Percentiles rank a stretch among this genome's conserved stretches.
These are phyloP conservation scores for Arxiozyma slooffiae DNA, from an alignment of 1,139 yeast species.

Conservation along the genomic window DNA sequence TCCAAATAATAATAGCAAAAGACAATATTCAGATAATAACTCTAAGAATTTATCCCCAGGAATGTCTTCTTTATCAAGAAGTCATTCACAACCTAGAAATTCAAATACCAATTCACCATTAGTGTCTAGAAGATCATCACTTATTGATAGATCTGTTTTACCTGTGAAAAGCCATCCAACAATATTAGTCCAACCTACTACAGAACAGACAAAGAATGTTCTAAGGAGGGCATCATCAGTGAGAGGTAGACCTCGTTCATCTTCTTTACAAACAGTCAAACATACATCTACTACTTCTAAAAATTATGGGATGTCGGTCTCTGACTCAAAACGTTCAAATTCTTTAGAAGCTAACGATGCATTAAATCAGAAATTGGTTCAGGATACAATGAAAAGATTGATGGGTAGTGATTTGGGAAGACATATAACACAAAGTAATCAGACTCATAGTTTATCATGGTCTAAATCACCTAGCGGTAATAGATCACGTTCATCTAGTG, in stretches of 20 bases:
- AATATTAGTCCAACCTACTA: background rate
- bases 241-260: constrained; percentile 23
- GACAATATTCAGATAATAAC: constrained; percentile 9
- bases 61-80: constrained; percentile 8
- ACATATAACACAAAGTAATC: constrained; percentile 1
- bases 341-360: constrained; percentile 25
- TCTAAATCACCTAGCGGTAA: constrained; percentile 2
- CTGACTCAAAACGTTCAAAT: constrained; percentile 17
- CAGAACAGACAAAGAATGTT: constrained; percentile 1
- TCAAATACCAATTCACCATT: constrained; percentile 16
- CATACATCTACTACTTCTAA: constrained; percentile 1
- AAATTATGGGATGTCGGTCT: background rate
- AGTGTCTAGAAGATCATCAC: constrained; percentile 7
- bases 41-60: background rate
- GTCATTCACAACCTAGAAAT: constrained; percentile 3
- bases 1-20: constrained; percentile 9
- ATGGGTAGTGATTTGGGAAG: constrained; percentile 6
- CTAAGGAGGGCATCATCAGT: background rate
- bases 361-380: constrained; percentile 23
- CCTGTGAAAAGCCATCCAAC: background rate
- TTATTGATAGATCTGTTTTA: background rate
- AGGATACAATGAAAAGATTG: constrained; percentile 16
- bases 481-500: constrained; percentile 9
- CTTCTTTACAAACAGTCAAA: constrained; percentile 24
- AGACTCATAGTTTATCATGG: background rate